Evolutionary conservation across 2,329 filamentous ascomycete genomes (phyloP), one percentile per base, ranked within the genome.

Genomic region (Penicillium glabrum): DNA sequence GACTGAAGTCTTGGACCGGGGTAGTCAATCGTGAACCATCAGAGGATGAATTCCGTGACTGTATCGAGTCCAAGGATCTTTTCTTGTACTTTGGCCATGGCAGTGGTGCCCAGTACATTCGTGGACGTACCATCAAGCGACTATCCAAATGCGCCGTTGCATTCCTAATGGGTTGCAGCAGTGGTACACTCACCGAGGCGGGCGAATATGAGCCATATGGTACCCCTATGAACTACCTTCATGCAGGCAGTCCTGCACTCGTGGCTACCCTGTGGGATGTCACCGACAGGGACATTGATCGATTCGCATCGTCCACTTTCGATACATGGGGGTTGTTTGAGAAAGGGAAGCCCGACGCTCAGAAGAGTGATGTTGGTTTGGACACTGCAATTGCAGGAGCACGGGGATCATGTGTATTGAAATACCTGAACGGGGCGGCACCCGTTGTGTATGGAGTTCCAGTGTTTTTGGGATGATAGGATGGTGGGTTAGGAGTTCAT

Each of bases 251-350:
- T 65, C 92, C 91, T 3, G 92, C 93, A 0, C 86, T 98, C 10
- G 87, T 98, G 2, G 95, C 92, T 46, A 97, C 93, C 16, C 80
- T 99, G 37, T 99, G 95, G 95, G 95, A 99, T 74, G 95, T 99
- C 49, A 99, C 95, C 10, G 95, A 99, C 72, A 90, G 90, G 68
- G 95, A 99, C 73, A 96, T 97, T 72, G 96, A 99, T 77, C 89
- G 93, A 19, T 96, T 96, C 73, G 90, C 93, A 0, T 86, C 88
- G 33, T 82, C 83, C 26, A 80, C 89, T 3, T 89, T 96, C 71
- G 89, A 95, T 70, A 83, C 89, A 66, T 99, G 95, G 95, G 95
- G 95, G 0, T 73, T 99, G 7, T 79, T 89, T 66, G 65, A 73
- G 82, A 82, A 56, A 73, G 61, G 46, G 54, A 71, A 69, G 62